Conservation (phyloP, 2,329 filamentous ascomycete genomes). For the Davidsoniella neocaledoniae region DNA sequence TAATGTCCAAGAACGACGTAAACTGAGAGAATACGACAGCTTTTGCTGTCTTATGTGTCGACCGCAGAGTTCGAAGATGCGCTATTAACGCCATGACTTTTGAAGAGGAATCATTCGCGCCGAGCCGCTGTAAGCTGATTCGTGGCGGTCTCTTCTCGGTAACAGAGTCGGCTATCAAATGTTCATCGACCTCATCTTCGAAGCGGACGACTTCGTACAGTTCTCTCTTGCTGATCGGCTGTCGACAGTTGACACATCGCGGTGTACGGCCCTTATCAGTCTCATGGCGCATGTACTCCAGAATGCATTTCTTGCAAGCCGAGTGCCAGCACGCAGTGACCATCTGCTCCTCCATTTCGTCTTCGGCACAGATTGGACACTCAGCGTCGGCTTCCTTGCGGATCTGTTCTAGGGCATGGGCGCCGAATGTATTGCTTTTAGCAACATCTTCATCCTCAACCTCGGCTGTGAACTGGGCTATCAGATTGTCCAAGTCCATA, state of each 20-base stretch:
- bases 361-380: constrained; percentile 87
- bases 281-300: constrained; percentile 79
- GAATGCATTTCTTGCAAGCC: constrained; percentile 83
- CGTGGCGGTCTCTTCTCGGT: constrained; percentile 22
- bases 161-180: background rate
- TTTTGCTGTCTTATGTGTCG: constrained; percentile 53
- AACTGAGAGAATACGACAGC: constrained; percentile 95
- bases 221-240: constrained; percentile 63
- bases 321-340: constrained; percentile 98
- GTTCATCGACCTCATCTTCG: constrained; percentile 36
- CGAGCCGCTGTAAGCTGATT: constrained; percentile 44
- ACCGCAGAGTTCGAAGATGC: constrained; percentile 54
- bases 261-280: constrained; percentile 58
- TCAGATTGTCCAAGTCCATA: constrained; percentile 81
- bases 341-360: constrained; percentile 85
- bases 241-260: constrained; percentile 81
- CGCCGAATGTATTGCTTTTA: constrained; percentile 45
- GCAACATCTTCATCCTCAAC: constrained; percentile 34
- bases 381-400: constrained; percentile 76
- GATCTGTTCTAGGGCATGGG: constrained; percentile 79
- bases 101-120: constrained; percentile 56
- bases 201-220: constrained; percentile 85
- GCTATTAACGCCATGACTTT: constrained; percentile 71
- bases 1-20: constrained; percentile 85
- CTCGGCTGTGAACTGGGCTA: constrained; percentile 63